phyloP scores from a whole-genome alignment of 2,329 filamentous ascomycete genomes.

The Trichoderma koningii region DNA sequence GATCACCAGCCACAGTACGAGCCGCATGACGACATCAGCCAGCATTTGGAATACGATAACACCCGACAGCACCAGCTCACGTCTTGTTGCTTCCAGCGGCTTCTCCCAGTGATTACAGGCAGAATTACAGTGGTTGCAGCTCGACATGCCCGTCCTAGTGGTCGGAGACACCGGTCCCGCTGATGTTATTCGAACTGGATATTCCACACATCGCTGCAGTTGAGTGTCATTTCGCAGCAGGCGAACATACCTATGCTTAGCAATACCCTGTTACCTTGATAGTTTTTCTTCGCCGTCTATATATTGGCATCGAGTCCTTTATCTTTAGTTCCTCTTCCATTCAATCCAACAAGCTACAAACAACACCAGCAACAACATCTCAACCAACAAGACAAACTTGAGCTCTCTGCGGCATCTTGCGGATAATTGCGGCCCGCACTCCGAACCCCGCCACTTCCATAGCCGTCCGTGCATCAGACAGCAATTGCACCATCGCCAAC shows the following conservation, averaged over 20 bases:
- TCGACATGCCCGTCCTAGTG: background rate
- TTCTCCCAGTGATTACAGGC: conserved; percentile 5
- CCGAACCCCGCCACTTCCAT: background rate
- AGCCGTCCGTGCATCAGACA: background rate
- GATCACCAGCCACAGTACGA: background rate
- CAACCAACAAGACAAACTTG: background rate
- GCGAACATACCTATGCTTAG: background rate
- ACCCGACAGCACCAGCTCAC: background rate
- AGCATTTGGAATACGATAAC: conserved; percentile 7
- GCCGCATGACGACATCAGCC: conserved; percentile 7
- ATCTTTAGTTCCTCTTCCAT: background rate
- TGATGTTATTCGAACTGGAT: no score
- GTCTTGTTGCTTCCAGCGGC: conserved; percentile 11
- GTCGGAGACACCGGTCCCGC: background rate
- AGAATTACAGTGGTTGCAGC: background rate
- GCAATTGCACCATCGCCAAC: conserved; percentile 14
- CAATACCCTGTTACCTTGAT: background rate
- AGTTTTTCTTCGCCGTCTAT: background rate
- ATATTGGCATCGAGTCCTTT: background rate
- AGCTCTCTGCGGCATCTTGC: conserved; percentile 5
- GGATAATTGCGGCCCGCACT: conserved; percentile 22
- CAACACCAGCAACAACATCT: background rate
- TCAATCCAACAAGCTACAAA: background rate
- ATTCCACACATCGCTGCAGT: conserved; percentile 6
- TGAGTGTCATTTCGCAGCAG: background rate